These are phyloP conservation scores for Hippophae tibetana DNA, from an alignment of 306 rosid species.

Conservation along the genomic window DNA sequence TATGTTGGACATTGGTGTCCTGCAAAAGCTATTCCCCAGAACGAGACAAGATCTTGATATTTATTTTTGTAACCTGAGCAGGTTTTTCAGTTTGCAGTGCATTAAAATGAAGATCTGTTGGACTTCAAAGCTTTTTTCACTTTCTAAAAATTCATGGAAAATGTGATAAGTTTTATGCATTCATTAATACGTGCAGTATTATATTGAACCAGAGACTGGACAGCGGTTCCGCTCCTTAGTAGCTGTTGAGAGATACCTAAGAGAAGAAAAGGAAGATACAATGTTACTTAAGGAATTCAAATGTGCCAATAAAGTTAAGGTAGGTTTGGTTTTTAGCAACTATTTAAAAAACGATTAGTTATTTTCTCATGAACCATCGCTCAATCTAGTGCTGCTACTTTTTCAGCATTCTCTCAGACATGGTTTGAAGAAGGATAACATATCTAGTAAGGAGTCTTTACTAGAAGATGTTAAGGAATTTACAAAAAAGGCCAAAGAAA, in stretches of 20 bases:
- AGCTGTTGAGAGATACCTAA: constrained; percentile 36
- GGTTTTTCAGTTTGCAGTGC: not conserved
- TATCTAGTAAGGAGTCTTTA: constrained; percentile 3
- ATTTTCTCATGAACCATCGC: constrained; percentile 9
- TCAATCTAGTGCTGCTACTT: constrained; percentile 16
- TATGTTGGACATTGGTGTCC: no score
- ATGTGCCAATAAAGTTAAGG: constrained; percentile 10
- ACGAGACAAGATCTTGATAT: no score
- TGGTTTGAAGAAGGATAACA: constrained; percentile 13
- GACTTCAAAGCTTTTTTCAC: no score
- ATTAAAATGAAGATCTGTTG: not conserved
- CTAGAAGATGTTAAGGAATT: constrained; percentile 1
- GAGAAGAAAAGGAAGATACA: constrained; percentile 15
- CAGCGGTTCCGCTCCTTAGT: constrained; percentile 26
- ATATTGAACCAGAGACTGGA: constrained; percentile 32
- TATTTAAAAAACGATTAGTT: constrained; percentile 10
- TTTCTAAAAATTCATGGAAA: not conserved
- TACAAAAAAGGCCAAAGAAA: constrained; percentile 14
- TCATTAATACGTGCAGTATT: constrained; percentile 26
- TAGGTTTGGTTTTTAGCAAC: constrained; percentile 6
- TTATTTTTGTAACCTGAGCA: no score
- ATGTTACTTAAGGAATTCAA: constrained; percentile 28
- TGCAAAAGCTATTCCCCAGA: no score
- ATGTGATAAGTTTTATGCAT: constrained; percentile 1
- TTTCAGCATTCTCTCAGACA: constrained; percentile 23